phyloP scores from a whole-genome alignment of 2,329 filamentous ascomycete genomes.

The Tolypocladium tropicale region DNA sequence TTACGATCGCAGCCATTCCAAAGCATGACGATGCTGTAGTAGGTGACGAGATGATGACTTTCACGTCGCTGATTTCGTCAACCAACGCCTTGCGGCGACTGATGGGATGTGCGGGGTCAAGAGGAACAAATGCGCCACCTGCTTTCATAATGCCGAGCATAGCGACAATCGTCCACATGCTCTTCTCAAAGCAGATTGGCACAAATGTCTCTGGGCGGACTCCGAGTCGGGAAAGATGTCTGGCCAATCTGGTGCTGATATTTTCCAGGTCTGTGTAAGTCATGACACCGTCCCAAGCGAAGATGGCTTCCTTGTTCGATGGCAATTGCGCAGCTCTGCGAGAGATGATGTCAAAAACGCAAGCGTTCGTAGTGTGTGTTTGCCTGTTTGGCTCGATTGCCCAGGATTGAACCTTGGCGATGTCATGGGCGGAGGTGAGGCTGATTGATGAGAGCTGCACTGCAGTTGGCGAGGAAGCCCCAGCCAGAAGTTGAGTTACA shows the following conservation, averaged over 20 bases:
- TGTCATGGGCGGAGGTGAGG: not conserved
- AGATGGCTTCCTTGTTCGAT: slow-evolving; percentile 1
- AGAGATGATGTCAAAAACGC: slow-evolving; percentile 6
- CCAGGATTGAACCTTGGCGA: not conserved
- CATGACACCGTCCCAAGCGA: slow-evolving; percentile 5
- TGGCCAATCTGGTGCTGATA: not conserved
- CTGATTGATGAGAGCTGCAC: not conserved
- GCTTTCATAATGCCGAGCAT: slow-evolving; percentile 16
- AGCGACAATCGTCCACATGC: slow-evolving; percentile 8
- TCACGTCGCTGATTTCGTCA: not conserved
- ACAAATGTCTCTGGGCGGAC: not conserved
- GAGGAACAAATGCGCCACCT: slow-evolving; percentile 6
- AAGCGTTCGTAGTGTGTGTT: slow-evolving; percentile 12
- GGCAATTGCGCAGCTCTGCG: not conserved
- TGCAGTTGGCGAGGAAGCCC: not conserved
- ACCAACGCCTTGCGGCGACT: not conserved
- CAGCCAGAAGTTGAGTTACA: not conserved
- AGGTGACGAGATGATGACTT: not conserved
- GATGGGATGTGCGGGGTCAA: not conserved
- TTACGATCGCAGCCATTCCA: not conserved
- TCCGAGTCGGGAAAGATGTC: not conserved
- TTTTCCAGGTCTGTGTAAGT: slow-evolving; percentile 5
- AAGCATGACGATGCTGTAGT: not conserved
- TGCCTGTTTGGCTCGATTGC: not conserved
- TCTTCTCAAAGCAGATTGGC: slow-evolving; percentile 8